Evolutionary conservation across 176 grass and related monocot species (phyloP).

Genomic region (barley (Hordeum vulgare)): MorexV3_pseudomolecules_assembly NC_058522.1:90187825-90188324

Average conservation of each 20-base stretch:
- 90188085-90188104: too few relatives aligned
- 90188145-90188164: too few relatives aligned
- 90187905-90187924: not conserved
- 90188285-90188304: not conserved
- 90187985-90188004: not conserved
- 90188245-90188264: not conserved
- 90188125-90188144: too few relatives aligned
- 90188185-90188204: too few relatives aligned
- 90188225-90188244: not conserved
- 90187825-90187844: not conserved
- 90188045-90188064: too few relatives aligned
- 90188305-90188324: not conserved
- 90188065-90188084: too few relatives aligned
- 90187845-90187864: not conserved
- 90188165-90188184: too few relatives aligned
- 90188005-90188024: not conserved
- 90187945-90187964: not conserved
- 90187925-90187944: not conserved
- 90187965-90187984: not conserved
- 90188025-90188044: too few relatives aligned
- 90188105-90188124: too few relatives aligned
- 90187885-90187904: not conserved
- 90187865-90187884: not conserved
- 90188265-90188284: not conserved
- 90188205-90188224: not conserved